Conservation (phyloP, 768 basidiomycete genomes). For the Kwoniella europaea region DNA sequence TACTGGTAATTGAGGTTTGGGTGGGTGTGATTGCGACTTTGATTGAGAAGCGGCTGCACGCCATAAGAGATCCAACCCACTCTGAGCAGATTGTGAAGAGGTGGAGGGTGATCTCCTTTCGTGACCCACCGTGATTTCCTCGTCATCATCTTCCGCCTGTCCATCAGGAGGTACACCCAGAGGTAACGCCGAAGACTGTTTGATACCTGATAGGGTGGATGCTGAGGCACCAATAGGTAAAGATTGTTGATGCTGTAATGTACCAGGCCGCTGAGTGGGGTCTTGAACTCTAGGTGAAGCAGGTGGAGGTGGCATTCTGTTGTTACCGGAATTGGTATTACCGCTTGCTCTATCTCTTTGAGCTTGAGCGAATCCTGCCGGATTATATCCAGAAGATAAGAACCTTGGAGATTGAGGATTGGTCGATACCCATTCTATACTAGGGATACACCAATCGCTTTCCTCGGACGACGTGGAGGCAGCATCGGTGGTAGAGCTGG, state of each 20-base stretch:
- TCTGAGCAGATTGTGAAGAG: constrained; percentile 46
- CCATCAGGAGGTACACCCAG: constrained; percentile 19
- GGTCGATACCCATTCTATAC: constrained; percentile 48
- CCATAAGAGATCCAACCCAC: constrained; percentile 46
- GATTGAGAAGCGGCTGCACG: constrained; percentile 31
- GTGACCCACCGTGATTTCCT: constrained; percentile 50
- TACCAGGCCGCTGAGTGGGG: constrained; percentile 16
- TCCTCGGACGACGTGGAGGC: constrained; percentile 47
- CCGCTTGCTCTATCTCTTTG: constrained; percentile 5
- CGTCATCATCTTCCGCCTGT: constrained; percentile 47
- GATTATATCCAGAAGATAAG: constrained; percentile 15
- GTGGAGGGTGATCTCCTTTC: constrained; percentile 39
- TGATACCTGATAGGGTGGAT: constrained; percentile 29
- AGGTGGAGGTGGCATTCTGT: constrained; percentile 41
- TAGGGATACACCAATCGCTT: constrained; percentile 49
- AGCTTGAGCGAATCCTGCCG: constrained; percentile 5
- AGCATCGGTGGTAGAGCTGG: constrained; percentile 41
- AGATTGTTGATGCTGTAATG: constrained; percentile 20
- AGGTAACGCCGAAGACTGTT: constrained; percentile 32
- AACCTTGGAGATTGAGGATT: constrained; percentile 14
- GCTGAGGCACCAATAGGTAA: constrained; percentile 37
- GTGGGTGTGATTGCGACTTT: constrained; percentile 10
- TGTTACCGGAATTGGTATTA: constrained; percentile 8
- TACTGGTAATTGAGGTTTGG: constrained; percentile 3
- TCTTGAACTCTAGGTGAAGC: constrained; percentile 8